Evolutionary conservation across 352 stramenopile species (phyloP).

Genomic region (Globisporangium cederbergense): DNA sequence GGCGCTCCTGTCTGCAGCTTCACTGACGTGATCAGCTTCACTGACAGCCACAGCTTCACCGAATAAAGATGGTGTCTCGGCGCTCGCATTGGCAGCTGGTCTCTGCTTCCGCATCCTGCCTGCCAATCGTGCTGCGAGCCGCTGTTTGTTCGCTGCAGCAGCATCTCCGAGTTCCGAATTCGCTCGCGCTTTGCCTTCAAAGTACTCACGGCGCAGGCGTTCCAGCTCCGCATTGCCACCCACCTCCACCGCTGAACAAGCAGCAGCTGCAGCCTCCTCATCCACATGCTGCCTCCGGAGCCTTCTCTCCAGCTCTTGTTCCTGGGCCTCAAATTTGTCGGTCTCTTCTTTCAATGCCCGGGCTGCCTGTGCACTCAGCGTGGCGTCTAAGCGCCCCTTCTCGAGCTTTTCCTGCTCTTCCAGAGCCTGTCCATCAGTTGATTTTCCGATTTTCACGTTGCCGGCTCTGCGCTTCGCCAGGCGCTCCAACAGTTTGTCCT

Average conservation of each 20-base stretch:
- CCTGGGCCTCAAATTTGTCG: conserved; percentile 17
- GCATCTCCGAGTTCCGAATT: conserved; percentile 20
- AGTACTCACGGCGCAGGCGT: conserved; percentile 22
- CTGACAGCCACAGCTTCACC: not conserved
- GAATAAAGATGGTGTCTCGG: not conserved
- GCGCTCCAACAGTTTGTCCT: conserved; percentile 33
- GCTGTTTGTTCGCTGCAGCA: conserved; percentile 4
- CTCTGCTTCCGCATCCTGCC: not conserved
- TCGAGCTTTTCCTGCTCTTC: conserved; percentile 24
- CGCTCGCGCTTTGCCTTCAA: conserved; percentile 15
- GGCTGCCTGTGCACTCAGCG: conserved; percentile 20
- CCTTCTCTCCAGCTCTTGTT: not conserved
- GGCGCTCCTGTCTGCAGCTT: not conserved
- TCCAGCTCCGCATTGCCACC: conserved; percentile 29
- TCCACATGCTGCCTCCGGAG: conserved; percentile 3
- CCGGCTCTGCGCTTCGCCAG: conserved; percentile 18
- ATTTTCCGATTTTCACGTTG: not conserved
- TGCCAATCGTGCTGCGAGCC: conserved; percentile 6
- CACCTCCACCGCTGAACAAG: conserved; percentile 22
- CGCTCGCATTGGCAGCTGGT: too few species aligned
- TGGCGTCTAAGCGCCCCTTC: conserved; percentile 19
- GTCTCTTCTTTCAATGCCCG: conserved; percentile 20
- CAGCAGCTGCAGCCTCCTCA: conserved; percentile 24
- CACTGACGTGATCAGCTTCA: not conserved
- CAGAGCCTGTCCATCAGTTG: conserved; percentile 14